Percentiles rank a stretch among this genome's conserved stretches.
phyloP scores from a whole-genome alignment of 164 flowering plant genomes.

The Pachysandra terminalis region DNA sequence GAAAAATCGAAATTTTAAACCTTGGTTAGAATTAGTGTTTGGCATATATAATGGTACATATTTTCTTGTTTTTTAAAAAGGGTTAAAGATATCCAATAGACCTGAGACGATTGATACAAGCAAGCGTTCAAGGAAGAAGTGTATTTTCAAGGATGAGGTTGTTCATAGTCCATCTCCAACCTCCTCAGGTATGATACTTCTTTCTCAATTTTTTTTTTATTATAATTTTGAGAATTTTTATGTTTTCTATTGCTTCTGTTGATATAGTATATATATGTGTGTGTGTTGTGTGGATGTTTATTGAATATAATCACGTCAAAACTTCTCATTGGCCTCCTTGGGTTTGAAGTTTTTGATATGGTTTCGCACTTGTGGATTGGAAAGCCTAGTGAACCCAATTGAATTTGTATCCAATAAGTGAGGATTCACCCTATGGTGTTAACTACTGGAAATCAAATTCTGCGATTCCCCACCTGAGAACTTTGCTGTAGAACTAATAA shows the following conservation, averaged over 20 bases:
- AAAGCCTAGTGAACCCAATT: no score
- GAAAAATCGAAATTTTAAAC: no score
- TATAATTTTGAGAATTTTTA: neutral
- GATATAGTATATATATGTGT: neutral
- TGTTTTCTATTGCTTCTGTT: neutral
- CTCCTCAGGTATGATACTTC: constrained; percentile 19
- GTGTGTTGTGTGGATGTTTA: no score
- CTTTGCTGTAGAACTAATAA: neutral
- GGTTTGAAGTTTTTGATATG: no score
- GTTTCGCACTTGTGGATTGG: no score
- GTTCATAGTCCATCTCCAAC: constrained; percentile 21
- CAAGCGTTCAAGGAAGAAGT: constrained; percentile 9
- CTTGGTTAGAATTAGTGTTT: no score
- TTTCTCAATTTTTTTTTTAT: neutral
- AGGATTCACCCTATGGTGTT: neutral
- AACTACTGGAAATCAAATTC: neutral
- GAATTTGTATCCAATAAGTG: no score
- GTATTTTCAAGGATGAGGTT: constrained; percentile 8
- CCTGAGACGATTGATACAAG: neutral
- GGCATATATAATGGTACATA: no score
- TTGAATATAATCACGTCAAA: neutral
- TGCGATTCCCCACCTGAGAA: neutral
- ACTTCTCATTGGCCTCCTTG: no score
- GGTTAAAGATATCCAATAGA: constrained; percentile 11
- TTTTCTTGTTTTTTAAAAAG: neutral